These are phyloP conservation scores for Xylariomycetidae sp. DNA, from an alignment of 2,329 filamentous ascomycete genomes.

Conservation along the genomic window DNA sequence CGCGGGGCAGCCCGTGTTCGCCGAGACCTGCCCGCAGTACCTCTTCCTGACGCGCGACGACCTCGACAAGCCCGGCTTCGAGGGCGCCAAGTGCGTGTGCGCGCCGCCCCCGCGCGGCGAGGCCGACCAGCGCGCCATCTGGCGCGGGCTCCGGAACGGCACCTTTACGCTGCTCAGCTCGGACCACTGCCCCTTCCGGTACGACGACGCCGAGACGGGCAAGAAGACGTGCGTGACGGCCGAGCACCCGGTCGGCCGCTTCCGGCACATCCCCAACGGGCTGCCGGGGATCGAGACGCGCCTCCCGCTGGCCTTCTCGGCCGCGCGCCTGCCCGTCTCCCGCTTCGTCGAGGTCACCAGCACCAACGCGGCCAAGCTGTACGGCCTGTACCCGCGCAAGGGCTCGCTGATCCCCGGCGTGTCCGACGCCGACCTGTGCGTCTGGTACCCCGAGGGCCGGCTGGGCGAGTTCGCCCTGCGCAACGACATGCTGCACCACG, in stretches of 20 bases:
- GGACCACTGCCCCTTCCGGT: slow-evolving; percentile 45
- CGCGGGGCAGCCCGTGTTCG: slow-evolving; percentile 43
- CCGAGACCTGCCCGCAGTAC: slow-evolving; percentile 54
- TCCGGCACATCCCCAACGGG: slow-evolving; percentile 56
- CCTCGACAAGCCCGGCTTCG: slow-evolving; percentile 45
- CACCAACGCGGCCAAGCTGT: slow-evolving; percentile 53
- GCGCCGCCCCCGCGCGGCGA: slow-evolving; percentile 45
- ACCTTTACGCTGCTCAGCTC: slow-evolving; percentile 46
- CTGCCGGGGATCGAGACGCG: slow-evolving; percentile 54
- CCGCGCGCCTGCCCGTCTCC: slow-evolving; percentile 34
- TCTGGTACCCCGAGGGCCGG: slow-evolving; percentile 49
- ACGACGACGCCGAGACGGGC: slow-evolving; percentile 37
- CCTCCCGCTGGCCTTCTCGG: slow-evolving; percentile 40
- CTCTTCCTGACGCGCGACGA: slow-evolving; percentile 48
- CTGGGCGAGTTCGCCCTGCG: slow-evolving; percentile 39
- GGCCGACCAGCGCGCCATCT: slow-evolving; percentile 45
- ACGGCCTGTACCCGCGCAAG: slow-evolving; percentile 49
- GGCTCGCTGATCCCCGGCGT: slow-evolving; percentile 45
- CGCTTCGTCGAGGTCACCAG: slow-evolving; percentile 51
- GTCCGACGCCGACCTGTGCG: slow-evolving; percentile 51
- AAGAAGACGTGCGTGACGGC: slow-evolving; percentile 45
- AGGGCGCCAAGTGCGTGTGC: slow-evolving; percentile 52
- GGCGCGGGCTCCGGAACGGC: slow-evolving; percentile 44
- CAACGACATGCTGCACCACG: slow-evolving; percentile 55
- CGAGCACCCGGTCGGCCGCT: slow-evolving; percentile 40